Evolutionary conservation across 495 filamentous ascomycete genomes (phyloP).

Genomic region (Neohortaea acidophila): DNA sequence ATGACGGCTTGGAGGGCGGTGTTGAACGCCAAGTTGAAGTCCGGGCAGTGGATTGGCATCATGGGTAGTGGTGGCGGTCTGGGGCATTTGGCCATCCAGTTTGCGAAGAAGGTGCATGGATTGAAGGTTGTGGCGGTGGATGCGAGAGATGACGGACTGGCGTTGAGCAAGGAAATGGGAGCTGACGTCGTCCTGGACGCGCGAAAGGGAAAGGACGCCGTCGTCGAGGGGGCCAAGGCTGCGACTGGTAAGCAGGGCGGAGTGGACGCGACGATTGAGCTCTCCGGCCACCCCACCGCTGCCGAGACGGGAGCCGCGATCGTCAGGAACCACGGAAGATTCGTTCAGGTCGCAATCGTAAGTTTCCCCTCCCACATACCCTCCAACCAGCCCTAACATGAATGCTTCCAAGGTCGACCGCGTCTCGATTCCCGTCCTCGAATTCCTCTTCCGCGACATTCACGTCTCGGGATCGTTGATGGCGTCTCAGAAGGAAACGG

Average conservation of each 20-base stretch:
- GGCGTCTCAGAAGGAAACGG: slow-evolving; percentile 32
- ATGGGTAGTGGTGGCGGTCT: slow-evolving; percentile 46
- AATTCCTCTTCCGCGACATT: slow-evolving; percentile 42
- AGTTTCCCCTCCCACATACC: too few relatives aligned
- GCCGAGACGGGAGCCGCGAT: slow-evolving; percentile 35
- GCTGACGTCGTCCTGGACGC: slow-evolving; percentile 40
- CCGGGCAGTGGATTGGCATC: slow-evolving; percentile 36
- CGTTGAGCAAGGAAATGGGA: slow-evolving; percentile 29
- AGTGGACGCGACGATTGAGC: slow-evolving; percentile 33
- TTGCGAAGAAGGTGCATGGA: slow-evolving; percentile 38
- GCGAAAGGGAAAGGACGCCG: slow-evolving; percentile 29
- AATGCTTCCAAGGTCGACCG: slow-evolving; percentile 35
- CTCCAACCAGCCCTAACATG: too few relatives aligned
- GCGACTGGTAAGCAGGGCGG: slow-evolving; percentile 33
- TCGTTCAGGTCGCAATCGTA: slow-evolving; percentile 43
- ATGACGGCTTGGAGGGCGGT: slow-evolving; percentile 38
- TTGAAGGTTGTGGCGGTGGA: slow-evolving; percentile 41
- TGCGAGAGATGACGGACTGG: slow-evolving; percentile 39
- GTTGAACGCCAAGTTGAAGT: slow-evolving; percentile 29
- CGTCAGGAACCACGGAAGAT: slow-evolving; percentile 38
- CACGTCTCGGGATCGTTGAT: slow-evolving; percentile 35
- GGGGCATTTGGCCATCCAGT: slow-evolving; percentile 40
- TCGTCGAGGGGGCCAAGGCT: slow-evolving; percentile 30
- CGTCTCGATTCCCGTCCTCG: slow-evolving; percentile 35
- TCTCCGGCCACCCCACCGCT: slow-evolving; percentile 31